phyloP scores from a whole-genome alignment of 768 basidiomycete species.

The Lactarius psammicola region DNA sequence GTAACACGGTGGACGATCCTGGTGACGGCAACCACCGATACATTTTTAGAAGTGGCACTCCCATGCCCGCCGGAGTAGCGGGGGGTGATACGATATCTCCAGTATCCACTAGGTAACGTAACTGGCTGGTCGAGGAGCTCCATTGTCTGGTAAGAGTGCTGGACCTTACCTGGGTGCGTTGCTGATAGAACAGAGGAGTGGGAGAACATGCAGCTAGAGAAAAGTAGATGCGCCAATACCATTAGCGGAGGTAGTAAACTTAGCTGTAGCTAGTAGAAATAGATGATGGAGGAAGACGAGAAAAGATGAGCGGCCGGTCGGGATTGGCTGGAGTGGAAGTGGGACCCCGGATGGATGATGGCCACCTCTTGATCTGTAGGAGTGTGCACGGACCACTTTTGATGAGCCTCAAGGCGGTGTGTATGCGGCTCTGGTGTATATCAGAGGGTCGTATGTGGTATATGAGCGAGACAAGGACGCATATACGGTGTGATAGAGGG shows the following conservation, averaged over 20 bases:
- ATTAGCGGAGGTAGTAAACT: neutral
- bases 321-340: constrained; percentile 8
- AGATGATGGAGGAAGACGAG: neutral
- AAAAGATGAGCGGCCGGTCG: neutral
- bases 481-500: neutral
- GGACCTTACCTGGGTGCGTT: neutral
- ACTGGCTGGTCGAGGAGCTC: neutral
- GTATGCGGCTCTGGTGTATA: neutral
- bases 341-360: constrained; percentile 17
- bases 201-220: neutral
- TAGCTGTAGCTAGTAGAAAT: too few relatives aligned
- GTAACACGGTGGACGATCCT: neutral
- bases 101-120: neutral
- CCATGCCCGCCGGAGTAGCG: neutral
- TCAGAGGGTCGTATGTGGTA: neutral
- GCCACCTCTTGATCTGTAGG: constrained; percentile 3
- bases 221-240: neutral
- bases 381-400: constrained; percentile 18
- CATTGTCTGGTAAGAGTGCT: neutral
- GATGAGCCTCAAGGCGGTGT: neutral
- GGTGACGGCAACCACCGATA: neutral
- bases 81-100: neutral
- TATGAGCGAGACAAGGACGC: neutral
- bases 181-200: neutral
- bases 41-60: neutral